Base-by-base conservation (phyloP, 2,329 filamentous ascomycete species). In the Dactylonectria macrodidyma region DNA sequence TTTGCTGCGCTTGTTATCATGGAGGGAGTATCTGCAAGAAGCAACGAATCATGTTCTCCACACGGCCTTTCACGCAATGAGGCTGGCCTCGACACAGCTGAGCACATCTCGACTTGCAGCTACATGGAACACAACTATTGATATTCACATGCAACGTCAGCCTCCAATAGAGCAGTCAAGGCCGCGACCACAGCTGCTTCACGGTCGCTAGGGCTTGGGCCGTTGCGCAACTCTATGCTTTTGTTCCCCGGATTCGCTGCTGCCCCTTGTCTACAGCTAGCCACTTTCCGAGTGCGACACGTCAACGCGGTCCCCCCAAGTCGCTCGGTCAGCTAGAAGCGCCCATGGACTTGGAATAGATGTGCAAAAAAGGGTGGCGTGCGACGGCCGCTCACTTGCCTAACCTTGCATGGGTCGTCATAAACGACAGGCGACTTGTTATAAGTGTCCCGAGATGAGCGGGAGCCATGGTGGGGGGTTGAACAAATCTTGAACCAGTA, bases 81-180 rank as follows among this genome's bases (percentile, higher is more conserved):
- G 51, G 33, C 51, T 54, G 33, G 51, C 51, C n/a, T 22, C 51
- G 10, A 36, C 30, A n/a, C 51, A 54, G 51, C 51, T 54, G 51
- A 54, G 51, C 33, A 22, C 33, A 33, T 54, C 24, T n/a, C 48
- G 19, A 36, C 33, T 10, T 34, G 51, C 51, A 54, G 33, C 33
- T 52, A 26, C 30, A 52, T 52, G 30, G 19, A 14, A 10, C 16
- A 26, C 48, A 52, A 19, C 50, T 52, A 34, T 19, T 34, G 26
- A 3, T 3, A 7, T 33, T 34, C 26, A 33, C n/a, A 19, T 52
- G 50, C 30, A 22, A 51, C 16, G 41, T 30, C 2, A 30, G 4
- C 50, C 11, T 34, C 50, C 50, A 52, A 52, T 52, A 26, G 50
- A 34, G n/a, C 30, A 3, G 50, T 11, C 50, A 33, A 16, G 14